A percentile compares a stretch with the other conserved stretches of the same genome.
Evolutionary conservation across 768 basidiomycete species (phyloP).

Genomic region (Sporobolomyces phaffii): DNA sequence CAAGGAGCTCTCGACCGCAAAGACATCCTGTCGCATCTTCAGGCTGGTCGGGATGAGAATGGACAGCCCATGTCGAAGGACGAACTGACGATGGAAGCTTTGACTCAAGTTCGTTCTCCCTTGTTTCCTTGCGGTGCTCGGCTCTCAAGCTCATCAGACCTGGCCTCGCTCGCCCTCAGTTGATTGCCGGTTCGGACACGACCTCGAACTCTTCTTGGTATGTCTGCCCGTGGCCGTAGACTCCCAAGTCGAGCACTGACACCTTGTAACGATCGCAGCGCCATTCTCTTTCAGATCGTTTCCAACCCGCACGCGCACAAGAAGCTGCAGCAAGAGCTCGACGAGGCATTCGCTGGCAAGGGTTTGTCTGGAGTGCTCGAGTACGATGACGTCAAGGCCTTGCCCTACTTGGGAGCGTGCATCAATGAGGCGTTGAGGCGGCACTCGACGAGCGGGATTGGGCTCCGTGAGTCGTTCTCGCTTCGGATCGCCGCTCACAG

Average conservation of each 20-base stretch:
- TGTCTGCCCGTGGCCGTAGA: neutral
- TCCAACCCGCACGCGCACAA: constrained; percentile 59
- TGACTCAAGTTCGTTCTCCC: constrained; percentile 11
- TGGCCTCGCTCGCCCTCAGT: constrained; percentile 56
- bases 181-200: constrained; percentile 86
- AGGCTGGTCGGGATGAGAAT: constrained; percentile 65
- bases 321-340: constrained; percentile 71
- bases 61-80: constrained; percentile 73
- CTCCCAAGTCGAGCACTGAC: neutral
- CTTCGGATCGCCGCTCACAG: constrained; percentile 54
- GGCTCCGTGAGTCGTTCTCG: constrained; percentile 50
- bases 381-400: constrained; percentile 59
- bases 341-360: constrained; percentile 50
- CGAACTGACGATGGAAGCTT: constrained; percentile 74
- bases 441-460: constrained; percentile 76
- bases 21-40: constrained; percentile 75
- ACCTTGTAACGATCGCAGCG: no score
- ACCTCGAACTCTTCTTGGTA: constrained; percentile 83
- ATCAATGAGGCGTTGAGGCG: constrained; percentile 79
- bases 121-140: no score
- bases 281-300: constrained; percentile 78
- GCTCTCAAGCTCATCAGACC: neutral
- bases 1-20: constrained; percentile 59
- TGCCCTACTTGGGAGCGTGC: constrained; percentile 72
- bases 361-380: constrained; percentile 50